Evolutionary conservation across 1,139 yeast species (phyloP).

Genomic region (Geotrichum europaeum): DNA sequence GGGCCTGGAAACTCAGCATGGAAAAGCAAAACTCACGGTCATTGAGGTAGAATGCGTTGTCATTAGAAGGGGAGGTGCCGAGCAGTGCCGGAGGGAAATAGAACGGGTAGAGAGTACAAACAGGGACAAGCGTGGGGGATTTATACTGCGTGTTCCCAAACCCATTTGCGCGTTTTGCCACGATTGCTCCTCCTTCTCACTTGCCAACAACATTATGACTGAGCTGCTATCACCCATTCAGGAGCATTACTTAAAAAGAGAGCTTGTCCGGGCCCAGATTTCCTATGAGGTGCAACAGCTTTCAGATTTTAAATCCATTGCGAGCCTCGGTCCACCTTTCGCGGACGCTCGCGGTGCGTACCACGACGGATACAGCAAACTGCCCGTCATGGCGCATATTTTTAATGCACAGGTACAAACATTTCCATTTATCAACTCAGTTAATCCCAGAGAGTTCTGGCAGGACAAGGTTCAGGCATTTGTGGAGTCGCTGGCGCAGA

Average conservation of each 20-base stretch:
- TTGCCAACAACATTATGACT: neutral
- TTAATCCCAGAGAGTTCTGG: conserved; percentile 64
- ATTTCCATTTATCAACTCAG: conserved; percentile 63
- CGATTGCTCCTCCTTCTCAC: neutral
- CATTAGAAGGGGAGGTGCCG: neutral
- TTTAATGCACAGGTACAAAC: conserved; percentile 55
- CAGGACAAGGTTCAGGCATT: conserved; percentile 70
- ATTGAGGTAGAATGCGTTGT: neutral
- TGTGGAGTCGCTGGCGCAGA: conserved; percentile 65
- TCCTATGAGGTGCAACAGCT: conserved; percentile 55
- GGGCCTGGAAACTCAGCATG: neutral
- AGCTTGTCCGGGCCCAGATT: conserved; percentile 58
- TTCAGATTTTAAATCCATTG: conserved; percentile 53
- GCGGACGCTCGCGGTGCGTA: conserved; percentile 6
- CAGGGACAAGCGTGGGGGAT: neutral
- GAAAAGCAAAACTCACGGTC: neutral
- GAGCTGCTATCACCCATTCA: conserved; percentile 36
- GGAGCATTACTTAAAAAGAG: conserved; percentile 82
- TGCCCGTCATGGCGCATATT: conserved; percentile 66
- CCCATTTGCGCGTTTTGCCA: neutral
- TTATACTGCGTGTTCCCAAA: neutral
- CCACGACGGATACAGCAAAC: conserved; percentile 30
- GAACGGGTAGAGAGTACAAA: neutral
- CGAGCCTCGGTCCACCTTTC: conserved; percentile 73
- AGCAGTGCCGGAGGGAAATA: neutral